Percentiles rank a stretch among this genome's conserved stretches.
Conservation (phyloP, 2,329 filamentous ascomycete species). For the Botrytis fabae region DNA sequence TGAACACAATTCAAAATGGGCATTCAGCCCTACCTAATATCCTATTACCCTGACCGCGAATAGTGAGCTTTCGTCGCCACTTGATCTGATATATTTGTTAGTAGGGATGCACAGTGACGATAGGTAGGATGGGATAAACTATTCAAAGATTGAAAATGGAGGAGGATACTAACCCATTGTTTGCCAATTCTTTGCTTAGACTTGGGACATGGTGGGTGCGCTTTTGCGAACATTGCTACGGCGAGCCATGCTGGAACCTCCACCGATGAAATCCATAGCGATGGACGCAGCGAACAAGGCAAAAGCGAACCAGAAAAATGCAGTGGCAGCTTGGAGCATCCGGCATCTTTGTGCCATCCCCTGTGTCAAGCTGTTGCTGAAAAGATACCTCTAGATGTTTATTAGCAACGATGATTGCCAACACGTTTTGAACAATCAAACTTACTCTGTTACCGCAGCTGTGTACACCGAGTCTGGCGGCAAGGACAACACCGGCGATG, state of each 20-base stretch:
- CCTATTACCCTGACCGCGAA: background rate
- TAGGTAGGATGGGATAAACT: background rate
- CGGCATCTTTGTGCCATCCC: conserved; percentile 68
- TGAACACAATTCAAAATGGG: background rate
- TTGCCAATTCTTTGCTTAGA: conserved; percentile 43
- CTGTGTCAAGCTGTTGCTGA: conserved; percentile 56
- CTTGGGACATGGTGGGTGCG: conserved; percentile 55
- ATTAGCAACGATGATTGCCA: background rate
- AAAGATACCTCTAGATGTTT: conserved; percentile 42
- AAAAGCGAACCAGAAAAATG: conserved; percentile 80
- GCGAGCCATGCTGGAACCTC: background rate
- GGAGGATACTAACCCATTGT: conserved; percentile 32
- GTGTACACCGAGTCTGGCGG: conserved; percentile 66
- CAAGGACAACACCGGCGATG: conserved; percentile 67
- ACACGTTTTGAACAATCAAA: conserved; percentile 24
- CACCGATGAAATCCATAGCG: conserved; percentile 45
- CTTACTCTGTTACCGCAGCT: conserved; percentile 64
- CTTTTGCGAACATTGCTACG: conserved; percentile 46
- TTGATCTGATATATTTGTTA: background rate
- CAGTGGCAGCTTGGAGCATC: conserved; percentile 71
- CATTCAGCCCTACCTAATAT: no score
- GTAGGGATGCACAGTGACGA: background rate
- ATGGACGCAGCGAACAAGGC: conserved; percentile 58
- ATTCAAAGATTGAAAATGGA: conserved; percentile 25
- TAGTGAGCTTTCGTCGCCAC: background rate